phyloP scores from a whole-genome alignment of 139 green algal species.

The Picochlorum sp. region DNA sequence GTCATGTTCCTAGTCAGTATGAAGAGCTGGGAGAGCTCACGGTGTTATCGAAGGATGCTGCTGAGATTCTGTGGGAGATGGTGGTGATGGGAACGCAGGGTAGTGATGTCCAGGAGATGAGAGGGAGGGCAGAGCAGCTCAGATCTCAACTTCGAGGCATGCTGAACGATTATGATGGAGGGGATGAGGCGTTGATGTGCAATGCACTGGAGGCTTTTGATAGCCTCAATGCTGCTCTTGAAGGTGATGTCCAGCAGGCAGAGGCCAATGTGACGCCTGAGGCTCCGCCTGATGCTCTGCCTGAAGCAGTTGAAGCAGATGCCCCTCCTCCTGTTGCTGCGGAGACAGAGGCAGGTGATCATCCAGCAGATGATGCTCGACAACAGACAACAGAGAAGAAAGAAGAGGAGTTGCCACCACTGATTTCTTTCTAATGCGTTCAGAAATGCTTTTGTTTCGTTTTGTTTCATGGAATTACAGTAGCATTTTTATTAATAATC shows the following conservation, averaged over 20 bases:
- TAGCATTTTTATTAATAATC: conserved; percentile 17
- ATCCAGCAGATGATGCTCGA: neutral
- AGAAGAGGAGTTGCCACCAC: too few species aligned
- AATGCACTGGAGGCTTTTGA: conserved; percentile 39
- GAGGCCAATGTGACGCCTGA: neutral
- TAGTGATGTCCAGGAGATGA: conserved; percentile 33
- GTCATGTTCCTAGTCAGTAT: conserved; percentile 16
- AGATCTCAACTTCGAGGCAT: conserved; percentile 42
- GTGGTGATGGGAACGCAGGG: conserved; percentile 39
- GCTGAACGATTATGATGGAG: conserved; percentile 37
- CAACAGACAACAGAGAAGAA: neutral
- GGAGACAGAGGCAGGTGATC: too few species aligned
- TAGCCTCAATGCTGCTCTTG: conserved; percentile 23
- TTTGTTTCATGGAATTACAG: conserved; percentile 3
- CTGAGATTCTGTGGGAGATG: conserved; percentile 50
- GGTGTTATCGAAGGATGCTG: conserved; percentile 33
- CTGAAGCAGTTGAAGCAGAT: neutral
- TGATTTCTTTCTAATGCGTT: too few species aligned
- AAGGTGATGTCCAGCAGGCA: conserved; percentile 16
- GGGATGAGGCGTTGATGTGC: conserved; percentile 28
- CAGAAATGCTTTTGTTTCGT: neutral
- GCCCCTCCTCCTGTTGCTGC: conserved; percentile 1
- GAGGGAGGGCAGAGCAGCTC: conserved; percentile 31
- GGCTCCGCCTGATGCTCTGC: neutral
- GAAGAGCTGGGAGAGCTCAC: conserved; percentile 36